Conservation (phyloP, 805 yeast species). For the Candida chauliodis region DNA sequence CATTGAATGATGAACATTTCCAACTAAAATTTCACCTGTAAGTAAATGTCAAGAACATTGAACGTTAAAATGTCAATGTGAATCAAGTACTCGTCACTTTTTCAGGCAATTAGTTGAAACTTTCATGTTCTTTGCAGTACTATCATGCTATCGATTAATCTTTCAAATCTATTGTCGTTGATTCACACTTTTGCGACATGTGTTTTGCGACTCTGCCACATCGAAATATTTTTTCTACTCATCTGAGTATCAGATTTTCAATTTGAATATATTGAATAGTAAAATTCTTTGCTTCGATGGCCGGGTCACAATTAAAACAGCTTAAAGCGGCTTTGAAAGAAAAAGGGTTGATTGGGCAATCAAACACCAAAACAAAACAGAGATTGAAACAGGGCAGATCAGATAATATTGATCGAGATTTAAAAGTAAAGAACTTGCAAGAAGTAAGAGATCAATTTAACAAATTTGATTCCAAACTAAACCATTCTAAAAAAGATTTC, state of each 20-base stretch:
- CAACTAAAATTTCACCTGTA: no score
- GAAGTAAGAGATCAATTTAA: constrained; percentile 80
- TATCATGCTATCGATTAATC: no score
- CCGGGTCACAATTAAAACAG: constrained; percentile 84
- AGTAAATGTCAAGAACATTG: no score
- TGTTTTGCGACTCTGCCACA: no score
- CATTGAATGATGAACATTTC: no score
- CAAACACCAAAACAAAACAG: constrained; percentile 59
- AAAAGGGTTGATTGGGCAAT: constrained; percentile 83
- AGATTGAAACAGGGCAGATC: constrained; percentile 45
- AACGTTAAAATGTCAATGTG: no score
- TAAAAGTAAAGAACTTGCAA: constrained; percentile 50
- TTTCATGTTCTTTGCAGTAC: no score
- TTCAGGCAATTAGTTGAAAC: no score
- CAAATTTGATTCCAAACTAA: constrained; percentile 79
- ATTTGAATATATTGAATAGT: no score
- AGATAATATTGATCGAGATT: constrained; percentile 67
- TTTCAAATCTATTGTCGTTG: no score
- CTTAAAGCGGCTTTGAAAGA: constrained; percentile 72
- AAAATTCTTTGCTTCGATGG: constrained; percentile 47
- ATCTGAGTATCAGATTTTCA: neutral
- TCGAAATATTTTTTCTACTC: neutral
- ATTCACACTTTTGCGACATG: no score
- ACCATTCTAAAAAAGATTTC: constrained; percentile 58
- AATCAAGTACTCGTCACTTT: no score